Conservation (phyloP, 805 yeast species). For the Kuraishia borneana region DNA sequence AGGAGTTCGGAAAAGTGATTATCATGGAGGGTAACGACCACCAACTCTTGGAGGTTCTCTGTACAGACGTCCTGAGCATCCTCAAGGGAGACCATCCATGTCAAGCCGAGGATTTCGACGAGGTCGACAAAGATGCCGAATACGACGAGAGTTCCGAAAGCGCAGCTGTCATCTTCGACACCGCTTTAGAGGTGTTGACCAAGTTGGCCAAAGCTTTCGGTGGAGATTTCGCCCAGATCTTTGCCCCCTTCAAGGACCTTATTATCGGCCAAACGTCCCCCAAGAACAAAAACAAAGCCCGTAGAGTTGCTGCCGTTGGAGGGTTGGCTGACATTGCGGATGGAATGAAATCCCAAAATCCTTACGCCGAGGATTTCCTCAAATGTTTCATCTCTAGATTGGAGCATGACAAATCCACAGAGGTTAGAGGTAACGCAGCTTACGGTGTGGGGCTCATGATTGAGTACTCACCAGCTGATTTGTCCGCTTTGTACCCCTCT, state of each 20-base stretch:
- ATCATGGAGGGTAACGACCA: constrained; percentile 50
- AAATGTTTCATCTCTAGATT: constrained; percentile 60
- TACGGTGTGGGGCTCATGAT: constrained; percentile 84
- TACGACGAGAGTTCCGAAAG: constrained; percentile 42
- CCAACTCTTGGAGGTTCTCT: constrained; percentile 50
- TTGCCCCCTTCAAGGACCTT: constrained; percentile 58
- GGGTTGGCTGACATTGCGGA: constrained; percentile 82
- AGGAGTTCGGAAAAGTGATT: constrained; percentile 63
- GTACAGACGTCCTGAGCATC: constrained; percentile 60
- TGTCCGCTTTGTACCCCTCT: constrained; percentile 39
- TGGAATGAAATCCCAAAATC: constrained; percentile 58
- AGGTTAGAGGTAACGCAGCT: constrained; percentile 91
- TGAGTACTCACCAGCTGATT: constrained; percentile 36
- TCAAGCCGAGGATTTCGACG: constrained; percentile 67
- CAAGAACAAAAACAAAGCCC: constrained; percentile 50
- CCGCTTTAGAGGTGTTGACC: constrained; percentile 78
- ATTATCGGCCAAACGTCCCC: constrained; percentile 46
- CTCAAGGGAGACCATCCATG: constrained; percentile 77
- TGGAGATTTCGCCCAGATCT: constrained; percentile 61
- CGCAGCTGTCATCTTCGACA: constrained; percentile 67
- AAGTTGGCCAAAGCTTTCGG: constrained; percentile 69
- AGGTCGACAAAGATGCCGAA: constrained; percentile 41
- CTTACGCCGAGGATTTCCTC: constrained; percentile 59
- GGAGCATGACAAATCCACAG: constrained; percentile 66
- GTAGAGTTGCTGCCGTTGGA: constrained; percentile 79